phyloP scores from a whole-genome alignment of 805 yeast species.

The Candida dendrica region DNA sequence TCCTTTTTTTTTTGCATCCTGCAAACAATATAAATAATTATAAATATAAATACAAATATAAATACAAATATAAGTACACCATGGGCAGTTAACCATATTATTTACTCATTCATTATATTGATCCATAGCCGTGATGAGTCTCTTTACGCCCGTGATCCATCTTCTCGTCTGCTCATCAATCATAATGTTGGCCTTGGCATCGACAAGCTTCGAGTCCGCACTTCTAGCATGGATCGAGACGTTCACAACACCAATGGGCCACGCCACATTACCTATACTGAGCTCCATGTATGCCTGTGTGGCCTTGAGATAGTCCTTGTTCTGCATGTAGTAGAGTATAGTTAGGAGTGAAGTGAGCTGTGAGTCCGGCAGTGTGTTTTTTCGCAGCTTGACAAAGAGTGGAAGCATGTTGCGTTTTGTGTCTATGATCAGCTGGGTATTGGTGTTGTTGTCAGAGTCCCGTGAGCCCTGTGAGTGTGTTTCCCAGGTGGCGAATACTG shows the following conservation, averaged over 20 bases:
- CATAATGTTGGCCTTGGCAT: conserved; percentile 66
- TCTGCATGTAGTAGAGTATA: conserved; percentile 54
- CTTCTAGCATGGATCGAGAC: conserved; percentile 77
- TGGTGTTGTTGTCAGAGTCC: too few species aligned
- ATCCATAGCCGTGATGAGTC: conserved; percentile 52
- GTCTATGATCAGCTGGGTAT: conserved; percentile 32
- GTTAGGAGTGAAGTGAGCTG: conserved; percentile 50
- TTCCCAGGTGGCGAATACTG: conserved; percentile 31
- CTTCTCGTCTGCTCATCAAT: conserved; percentile 64
- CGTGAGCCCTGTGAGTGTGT: conserved; percentile 7
- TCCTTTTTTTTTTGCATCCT: neutral
- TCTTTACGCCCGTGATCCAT: conserved; percentile 72
- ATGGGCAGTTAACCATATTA: neutral
- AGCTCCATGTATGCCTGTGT: conserved; percentile 65
- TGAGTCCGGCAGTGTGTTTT: conserved; percentile 29
- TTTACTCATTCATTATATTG: neutral
- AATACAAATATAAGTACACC: too few species aligned
- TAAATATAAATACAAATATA: too few species aligned
- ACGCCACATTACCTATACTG: conserved; percentile 82
- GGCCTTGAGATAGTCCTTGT: conserved; percentile 41
- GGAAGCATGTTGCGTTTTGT: conserved; percentile 46
- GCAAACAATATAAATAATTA: too few species aligned
- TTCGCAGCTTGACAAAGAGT: conserved; percentile 46
- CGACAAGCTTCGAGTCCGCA: conserved; percentile 51
- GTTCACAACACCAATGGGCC: conserved; percentile 83